These are phyloP conservation scores for Ceratocystis variospora DNA, from an alignment of 2,329 filamentous ascomycete species.

Conservation along the genomic window DNA sequence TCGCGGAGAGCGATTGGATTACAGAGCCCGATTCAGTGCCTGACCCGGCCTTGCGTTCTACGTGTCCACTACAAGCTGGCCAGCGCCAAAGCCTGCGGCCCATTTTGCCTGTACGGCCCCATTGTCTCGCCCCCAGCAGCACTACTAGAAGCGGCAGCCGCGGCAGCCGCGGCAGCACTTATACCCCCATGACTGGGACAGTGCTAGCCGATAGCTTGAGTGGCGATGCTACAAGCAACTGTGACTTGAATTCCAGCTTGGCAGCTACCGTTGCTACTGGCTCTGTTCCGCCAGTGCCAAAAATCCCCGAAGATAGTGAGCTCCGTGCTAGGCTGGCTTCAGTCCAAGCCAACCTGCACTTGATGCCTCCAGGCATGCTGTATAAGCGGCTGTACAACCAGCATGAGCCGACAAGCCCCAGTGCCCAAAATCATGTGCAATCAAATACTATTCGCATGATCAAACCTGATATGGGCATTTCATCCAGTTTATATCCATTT, in stretches of 20 bases:
- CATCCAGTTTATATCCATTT: background rate
- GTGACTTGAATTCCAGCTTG: background rate
- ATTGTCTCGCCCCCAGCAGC: background rate
- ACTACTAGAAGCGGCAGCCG: background rate
- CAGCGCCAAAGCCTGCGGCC: background rate
- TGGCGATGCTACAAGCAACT: background rate
- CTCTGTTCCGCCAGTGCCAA: slow-evolving; percentile 8
- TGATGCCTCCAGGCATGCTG: background rate
- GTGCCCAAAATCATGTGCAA: background rate
- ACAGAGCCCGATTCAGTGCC: slow-evolving; percentile 9
- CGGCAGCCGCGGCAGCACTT: background rate
- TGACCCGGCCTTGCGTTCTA: background rate
- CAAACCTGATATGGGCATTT: background rate
- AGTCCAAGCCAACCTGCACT: background rate
- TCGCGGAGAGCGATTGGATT: slow-evolving; percentile 15
- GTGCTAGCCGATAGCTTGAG: background rate
- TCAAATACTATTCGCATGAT: slow-evolving; percentile 7
- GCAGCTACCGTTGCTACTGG: background rate
- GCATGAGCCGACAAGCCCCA: background rate
- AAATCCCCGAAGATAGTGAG: background rate
- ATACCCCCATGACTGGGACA: background rate
- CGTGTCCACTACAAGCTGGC: background rate
- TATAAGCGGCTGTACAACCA: slow-evolving; percentile 5
- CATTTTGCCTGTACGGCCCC: background rate
- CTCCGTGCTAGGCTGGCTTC: background rate